Percentiles rank a stretch among this genome's conserved stretches.
phyloP scores from a whole-genome alignment of 2,329 filamentous ascomycete species.

The Cladosporium austrohemisphaericum region DNA sequence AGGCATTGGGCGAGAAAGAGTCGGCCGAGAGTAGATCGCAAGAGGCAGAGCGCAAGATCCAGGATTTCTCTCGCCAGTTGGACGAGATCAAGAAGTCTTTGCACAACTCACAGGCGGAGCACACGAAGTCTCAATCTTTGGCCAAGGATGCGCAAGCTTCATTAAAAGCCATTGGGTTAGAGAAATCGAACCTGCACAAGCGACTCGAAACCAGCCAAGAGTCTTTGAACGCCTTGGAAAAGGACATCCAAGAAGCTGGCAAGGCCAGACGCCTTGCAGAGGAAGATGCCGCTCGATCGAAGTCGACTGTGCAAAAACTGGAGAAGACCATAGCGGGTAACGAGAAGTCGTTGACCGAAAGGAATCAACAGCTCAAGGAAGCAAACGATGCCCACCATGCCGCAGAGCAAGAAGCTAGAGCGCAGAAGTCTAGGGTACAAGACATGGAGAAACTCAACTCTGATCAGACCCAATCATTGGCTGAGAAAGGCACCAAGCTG shows the following conservation, averaged over 20 bases:
- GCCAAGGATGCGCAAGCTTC: neutral
- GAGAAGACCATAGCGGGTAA: constrained; percentile 10
- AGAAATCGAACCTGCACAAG: constrained; percentile 14
- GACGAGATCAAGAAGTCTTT: constrained; percentile 2
- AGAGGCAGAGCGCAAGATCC: constrained; percentile 6
- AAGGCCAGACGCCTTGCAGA: constrained; percentile 11
- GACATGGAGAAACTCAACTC: constrained; percentile 9
- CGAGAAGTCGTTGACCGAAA: constrained; percentile 3
- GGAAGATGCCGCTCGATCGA: constrained; percentile 3
- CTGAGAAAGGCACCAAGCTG: neutral
- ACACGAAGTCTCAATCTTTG: constrained; percentile 13
- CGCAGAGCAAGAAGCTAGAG: constrained; percentile 1
- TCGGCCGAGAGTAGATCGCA: constrained; percentile 18
- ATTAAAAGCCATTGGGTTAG: neutral
- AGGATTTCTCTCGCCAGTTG: neutral
- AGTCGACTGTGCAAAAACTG: constrained; percentile 10
- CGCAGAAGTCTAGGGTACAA: neutral
- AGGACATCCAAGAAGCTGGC: constrained; percentile 16
- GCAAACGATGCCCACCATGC: neutral
- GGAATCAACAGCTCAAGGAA: neutral
- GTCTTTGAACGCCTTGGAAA: constrained; percentile 17
- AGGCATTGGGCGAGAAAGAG: constrained; percentile 31
- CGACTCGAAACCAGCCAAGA: constrained; percentile 9
- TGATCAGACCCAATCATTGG: constrained; percentile 10
- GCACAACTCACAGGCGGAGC: constrained; percentile 17